Percentiles rank a stretch among this genome's conserved stretches.
phyloP scores from a whole-genome alignment of 2,329 filamentous ascomycete species.

The Tolypocladium inflatum region DNA sequence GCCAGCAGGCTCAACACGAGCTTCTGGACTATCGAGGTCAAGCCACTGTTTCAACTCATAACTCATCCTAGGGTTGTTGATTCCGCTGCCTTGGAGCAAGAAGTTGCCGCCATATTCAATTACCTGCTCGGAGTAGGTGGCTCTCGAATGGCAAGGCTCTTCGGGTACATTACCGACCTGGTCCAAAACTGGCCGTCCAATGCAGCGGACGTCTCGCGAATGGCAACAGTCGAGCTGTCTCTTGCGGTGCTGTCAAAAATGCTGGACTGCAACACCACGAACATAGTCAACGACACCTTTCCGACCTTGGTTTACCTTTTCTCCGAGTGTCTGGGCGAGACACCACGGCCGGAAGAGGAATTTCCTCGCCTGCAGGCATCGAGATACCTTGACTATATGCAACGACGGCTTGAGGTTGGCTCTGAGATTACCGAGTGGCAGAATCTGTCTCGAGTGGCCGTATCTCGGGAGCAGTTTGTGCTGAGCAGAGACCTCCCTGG shows the following conservation, averaged over 20 bases:
- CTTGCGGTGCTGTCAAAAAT: conserved; percentile 22
- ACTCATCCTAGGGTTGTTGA: conserved; percentile 23
- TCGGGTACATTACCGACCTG: conserved; percentile 17
- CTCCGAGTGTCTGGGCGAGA: conserved; percentile 7
- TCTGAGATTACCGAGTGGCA: conserved; percentile 5
- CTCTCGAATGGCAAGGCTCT: conserved; percentile 19
- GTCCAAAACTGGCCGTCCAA: conserved; percentile 9
- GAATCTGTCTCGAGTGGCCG: conserved; percentile 5
- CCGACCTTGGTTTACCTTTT: conserved; percentile 11
- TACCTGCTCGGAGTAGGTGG: conserved; percentile 24
- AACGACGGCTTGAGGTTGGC: conserved; percentile 19
- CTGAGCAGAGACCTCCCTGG: conserved; percentile 23
- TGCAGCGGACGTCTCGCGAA: conserved; percentile 4
- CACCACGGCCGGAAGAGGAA: conserved; percentile 8
- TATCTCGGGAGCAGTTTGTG: conserved; percentile 16
- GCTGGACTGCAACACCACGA: conserved; percentile 25
- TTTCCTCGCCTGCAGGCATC: conserved; percentile 18
- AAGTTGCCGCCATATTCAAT: conserved; percentile 24
- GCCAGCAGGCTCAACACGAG: neutral
- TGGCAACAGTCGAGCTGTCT: conserved; percentile 16
- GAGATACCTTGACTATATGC: conserved; percentile 21
- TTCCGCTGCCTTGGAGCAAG: conserved; percentile 27
- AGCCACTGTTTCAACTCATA: conserved; percentile 23
- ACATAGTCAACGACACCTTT: conserved; percentile 17
- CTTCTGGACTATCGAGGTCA: conserved; percentile 16